Conservation (phyloP, 352 stramenopile genomes). For the Phytophthora lateralis region DNA sequence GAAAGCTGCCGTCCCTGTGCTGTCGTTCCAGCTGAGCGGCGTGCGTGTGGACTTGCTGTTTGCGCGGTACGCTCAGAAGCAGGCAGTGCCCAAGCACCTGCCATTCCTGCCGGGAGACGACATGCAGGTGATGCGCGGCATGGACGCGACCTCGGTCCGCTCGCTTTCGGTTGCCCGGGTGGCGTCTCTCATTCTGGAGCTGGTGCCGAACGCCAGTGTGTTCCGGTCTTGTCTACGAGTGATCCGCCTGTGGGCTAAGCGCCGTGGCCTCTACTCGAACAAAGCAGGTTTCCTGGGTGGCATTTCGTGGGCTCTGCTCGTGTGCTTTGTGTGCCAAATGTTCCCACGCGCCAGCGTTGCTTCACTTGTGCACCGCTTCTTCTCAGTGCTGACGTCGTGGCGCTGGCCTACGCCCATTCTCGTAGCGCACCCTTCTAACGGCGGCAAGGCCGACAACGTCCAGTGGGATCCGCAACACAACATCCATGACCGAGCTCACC, state of each 20-base stretch:
- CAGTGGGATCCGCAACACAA: slow-evolving; percentile 82
- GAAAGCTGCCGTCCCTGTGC: slow-evolving; percentile 75
- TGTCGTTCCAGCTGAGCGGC: slow-evolving; percentile 73
- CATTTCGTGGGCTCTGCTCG: slow-evolving; percentile 86
- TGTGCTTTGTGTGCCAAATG: slow-evolving; percentile 89
- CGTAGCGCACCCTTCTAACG: slow-evolving; percentile 61
- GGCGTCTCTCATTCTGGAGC: slow-evolving; percentile 78
- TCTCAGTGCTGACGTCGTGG: slow-evolving; percentile 79
- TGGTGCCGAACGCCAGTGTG: slow-evolving; percentile 74
- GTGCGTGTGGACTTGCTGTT: slow-evolving; percentile 83
- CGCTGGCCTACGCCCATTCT: slow-evolving; percentile 83
- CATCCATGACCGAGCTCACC: slow-evolving; percentile 75
- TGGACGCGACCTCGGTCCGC: slow-evolving; percentile 78
- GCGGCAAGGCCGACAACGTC: slow-evolving; percentile 40
- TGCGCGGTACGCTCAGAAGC: slow-evolving; percentile 61
- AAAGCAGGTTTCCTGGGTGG: slow-evolving; percentile 83
- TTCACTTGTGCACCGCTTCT: slow-evolving; percentile 80
- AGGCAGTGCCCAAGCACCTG: slow-evolving; percentile 76
- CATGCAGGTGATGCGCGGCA: slow-evolving; percentile 71
- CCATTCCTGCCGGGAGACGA: slow-evolving; percentile 61
- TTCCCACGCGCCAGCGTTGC: slow-evolving; percentile 79
- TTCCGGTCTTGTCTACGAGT: slow-evolving; percentile 79
- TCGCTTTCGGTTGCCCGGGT: slow-evolving; percentile 81
- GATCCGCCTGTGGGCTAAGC: slow-evolving; percentile 76
- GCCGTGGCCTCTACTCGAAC: slow-evolving; percentile 85